Evolutionary conservation across 768 basidiomycete genomes (phyloP).

Genomic region (Xerocomellus amylosporus): DNA sequence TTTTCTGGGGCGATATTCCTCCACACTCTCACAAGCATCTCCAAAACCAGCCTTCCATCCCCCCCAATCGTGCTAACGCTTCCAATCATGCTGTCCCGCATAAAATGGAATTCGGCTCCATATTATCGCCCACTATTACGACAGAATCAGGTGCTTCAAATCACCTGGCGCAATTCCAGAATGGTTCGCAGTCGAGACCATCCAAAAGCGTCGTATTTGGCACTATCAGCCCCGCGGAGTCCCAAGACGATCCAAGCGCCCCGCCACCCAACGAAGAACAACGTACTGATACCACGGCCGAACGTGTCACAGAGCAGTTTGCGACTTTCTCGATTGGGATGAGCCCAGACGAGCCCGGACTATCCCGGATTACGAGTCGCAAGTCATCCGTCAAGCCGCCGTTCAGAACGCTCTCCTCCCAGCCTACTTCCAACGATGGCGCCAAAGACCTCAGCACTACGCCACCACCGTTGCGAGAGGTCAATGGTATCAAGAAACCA

Average conservation of each 20-base stretch:
- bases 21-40: conserved; percentile 15
- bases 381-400: conserved; percentile 25
- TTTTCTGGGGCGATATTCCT: conserved; percentile 37
- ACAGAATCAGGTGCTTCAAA: conserved; percentile 10
- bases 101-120: conserved; percentile 19
- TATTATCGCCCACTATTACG: conserved; percentile 11
- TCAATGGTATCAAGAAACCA: conserved; percentile 14
- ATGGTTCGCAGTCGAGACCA: conserved; percentile 3
- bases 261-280: conserved; percentile 1
- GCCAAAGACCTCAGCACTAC: background rate
- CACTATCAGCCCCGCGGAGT: conserved; percentile 39
- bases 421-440: background rate
- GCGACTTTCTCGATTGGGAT: conserved; percentile 47
- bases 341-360: conserved; percentile 35
- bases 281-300: conserved; percentile 11
- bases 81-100: conserved; percentile 3
- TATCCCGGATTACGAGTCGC: conserved; percentile 23
- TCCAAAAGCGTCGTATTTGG: conserved; percentile 48
- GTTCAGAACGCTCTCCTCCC: conserved; percentile 7
- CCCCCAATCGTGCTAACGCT: conserved; percentile 6
- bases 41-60: conserved; percentile 15
- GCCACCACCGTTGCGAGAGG: conserved; percentile 1
- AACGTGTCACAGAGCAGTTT: conserved; percentile 30
- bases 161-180: conserved; percentile 4
- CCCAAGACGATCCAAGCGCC: conserved; percentile 3